A percentile compares a stretch with the other conserved stretches of the same genome.
These are phyloP conservation scores for Tetradesmus lagerheimii DNA, from an alignment of 139 green algal species.

Conservation along the genomic window DNA sequence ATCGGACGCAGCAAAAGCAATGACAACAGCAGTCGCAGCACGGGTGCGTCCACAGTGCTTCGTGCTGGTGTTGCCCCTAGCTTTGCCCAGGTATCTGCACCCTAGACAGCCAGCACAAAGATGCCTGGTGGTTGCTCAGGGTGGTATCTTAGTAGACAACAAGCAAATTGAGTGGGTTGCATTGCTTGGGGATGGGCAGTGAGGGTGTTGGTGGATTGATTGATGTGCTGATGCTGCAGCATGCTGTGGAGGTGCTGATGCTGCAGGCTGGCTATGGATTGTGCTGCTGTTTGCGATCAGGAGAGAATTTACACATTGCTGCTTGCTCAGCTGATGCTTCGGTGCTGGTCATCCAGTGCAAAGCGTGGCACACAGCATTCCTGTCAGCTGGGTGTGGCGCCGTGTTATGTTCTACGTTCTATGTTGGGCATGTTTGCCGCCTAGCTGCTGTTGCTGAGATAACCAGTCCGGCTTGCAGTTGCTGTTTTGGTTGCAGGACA, in stretches of 20 bases:
- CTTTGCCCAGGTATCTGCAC: no score
- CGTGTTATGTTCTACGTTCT: background rate
- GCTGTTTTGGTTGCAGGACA: background rate
- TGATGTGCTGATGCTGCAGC: background rate
- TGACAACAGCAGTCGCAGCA: background rate
- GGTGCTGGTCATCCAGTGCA: no score
- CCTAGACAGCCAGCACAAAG: no score
- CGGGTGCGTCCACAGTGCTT: background rate
- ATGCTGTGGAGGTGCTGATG: no score
- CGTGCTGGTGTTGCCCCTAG: background rate
- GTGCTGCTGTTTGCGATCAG: background rate
- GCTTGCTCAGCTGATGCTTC: background rate
- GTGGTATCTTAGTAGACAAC: no score
- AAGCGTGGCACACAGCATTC: background rate
- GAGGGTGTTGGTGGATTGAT: background rate
- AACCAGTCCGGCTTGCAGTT: background rate
- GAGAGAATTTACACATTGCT: no score
- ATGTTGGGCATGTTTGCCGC: background rate
- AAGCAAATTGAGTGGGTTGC: background rate
- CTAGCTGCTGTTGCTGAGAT: background rate
- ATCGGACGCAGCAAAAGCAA: background rate
- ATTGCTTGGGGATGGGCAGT: no score
- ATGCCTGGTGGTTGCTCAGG: no score
- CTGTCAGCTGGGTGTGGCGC: background rate
- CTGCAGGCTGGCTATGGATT: background rate